phyloP scores from a whole-genome alignment of 805 yeast genomes.

The Nakazawaea anatomiae region DNA sequence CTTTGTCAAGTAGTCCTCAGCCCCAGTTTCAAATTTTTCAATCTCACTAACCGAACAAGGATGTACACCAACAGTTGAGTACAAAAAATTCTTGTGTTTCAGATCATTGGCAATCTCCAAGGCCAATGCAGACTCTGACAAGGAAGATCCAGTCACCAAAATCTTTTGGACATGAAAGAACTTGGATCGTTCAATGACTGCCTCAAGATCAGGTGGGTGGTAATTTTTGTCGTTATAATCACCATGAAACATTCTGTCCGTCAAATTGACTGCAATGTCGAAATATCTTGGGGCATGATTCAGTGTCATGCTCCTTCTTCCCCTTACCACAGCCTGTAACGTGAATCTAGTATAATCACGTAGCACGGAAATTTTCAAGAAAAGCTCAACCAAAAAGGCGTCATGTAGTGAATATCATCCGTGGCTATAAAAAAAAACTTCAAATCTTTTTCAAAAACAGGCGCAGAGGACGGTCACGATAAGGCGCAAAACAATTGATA shows the following conservation, averaged over 20 bases:
- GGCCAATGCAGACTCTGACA: conserved; percentile 61
- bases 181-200: conserved; percentile 63
- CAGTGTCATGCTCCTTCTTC: neutral
- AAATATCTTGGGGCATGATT: conserved; percentile 8
- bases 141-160: conserved; percentile 79
- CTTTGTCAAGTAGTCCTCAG: conserved; percentile 36
- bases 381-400: neutral
- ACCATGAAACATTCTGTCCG: conserved; percentile 88
- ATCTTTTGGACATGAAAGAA: conserved; percentile 59
- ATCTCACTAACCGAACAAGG: conserved; percentile 75
- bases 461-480: too few relatives aligned
- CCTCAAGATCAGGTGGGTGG: conserved; percentile 62
- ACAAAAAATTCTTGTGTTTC: conserved; percentile 20
- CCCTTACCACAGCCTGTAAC: too few relatives aligned
- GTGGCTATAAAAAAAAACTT: too few relatives aligned
- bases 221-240: conserved; percentile 60
- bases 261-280: conserved; percentile 53
- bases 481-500: too few relatives aligned
- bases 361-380: neutral
- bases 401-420: too few relatives aligned
- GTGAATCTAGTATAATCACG: neutral
- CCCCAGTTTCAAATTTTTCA: conserved; percentile 24
- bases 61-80: conserved; percentile 88
- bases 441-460: too few relatives aligned
- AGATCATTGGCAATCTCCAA: conserved; percentile 44